A percentile compares a stretch with the other conserved stretches of the same genome.
These are phyloP conservation scores for Acaromyces ingoldii DNA, from an alignment of 1,284 basidiomycete genomes.

Conservation along the genomic window DNA sequence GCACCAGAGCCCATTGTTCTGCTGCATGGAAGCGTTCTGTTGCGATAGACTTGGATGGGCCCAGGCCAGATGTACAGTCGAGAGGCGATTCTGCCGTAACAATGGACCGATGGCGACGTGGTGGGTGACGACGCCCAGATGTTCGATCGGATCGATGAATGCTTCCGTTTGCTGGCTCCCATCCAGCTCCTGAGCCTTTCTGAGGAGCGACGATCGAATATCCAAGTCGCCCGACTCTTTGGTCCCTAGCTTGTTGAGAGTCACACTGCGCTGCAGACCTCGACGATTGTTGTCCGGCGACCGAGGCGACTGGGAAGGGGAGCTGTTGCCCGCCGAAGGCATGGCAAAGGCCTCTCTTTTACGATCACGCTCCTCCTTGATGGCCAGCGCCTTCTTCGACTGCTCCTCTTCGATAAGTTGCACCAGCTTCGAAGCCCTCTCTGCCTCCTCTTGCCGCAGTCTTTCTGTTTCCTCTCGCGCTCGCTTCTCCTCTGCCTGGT, in stretches of 20 bases:
- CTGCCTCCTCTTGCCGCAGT: constrained; percentile 29
- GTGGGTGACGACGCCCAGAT: constrained; percentile 19
- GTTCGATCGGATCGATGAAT: constrained; percentile 37
- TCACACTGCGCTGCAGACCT: too few species aligned
- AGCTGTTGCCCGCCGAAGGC: not conserved
- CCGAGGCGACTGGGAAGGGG: not conserved
- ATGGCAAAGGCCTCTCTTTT: constrained; percentile 13
- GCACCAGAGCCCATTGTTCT: constrained; percentile 22
- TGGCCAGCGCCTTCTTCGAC: constrained; percentile 25
- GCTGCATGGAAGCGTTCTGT: constrained; percentile 22
- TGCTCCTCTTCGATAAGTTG: constrained; percentile 37
- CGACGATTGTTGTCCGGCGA: too few species aligned
- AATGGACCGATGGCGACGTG: constrained; percentile 34
- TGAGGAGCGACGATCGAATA: too few species aligned
- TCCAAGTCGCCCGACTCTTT: not conserved
- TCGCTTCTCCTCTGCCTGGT: too few species aligned
- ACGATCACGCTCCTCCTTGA: constrained; percentile 28
- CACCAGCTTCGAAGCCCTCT: constrained; percentile 33
- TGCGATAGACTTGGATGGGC: constrained; percentile 14
- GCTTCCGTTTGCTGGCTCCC: too few species aligned
- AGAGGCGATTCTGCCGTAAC: constrained; percentile 20
- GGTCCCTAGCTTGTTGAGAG: too few species aligned
- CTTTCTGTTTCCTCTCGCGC: too few species aligned
- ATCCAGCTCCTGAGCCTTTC: too few species aligned
- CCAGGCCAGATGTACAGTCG: constrained; percentile 25